Base-by-base conservation (phyloP, 805 yeast species). In the Candida multigemmis region DNA sequence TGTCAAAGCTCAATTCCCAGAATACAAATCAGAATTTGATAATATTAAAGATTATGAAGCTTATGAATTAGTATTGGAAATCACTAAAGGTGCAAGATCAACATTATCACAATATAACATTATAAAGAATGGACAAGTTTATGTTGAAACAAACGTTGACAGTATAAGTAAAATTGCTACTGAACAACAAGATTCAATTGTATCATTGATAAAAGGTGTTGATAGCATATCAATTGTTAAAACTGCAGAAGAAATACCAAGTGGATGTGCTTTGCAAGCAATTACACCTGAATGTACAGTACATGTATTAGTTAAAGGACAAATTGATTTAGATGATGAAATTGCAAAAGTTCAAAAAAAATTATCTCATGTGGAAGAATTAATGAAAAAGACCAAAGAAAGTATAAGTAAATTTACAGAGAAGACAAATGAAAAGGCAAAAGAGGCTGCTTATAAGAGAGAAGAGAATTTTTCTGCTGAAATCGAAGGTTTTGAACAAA, bases 251-350 rank as follows among this genome's bases (percentile, higher is more conserved):
- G 70, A 73, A 14, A 72, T 86, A 35, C 96, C 96, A 41, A 73
- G 75, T 34, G 98, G 98, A 24, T 83, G 94, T 55, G 96, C 89
- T 22, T 70, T 86, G 39, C 77, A 75, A 41, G 72, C 93, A 31
- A 84, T 89, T 32, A 72, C 74, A 33, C 79, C 94, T 25, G 80
- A 73, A 30, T 76, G 84, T 51, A 78, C 75, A 34, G 97, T 87
- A 12, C 95, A 85, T 46, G 73, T 89, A 16, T 68, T 91, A 51
- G 96, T 89, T 32, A 87, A 85, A 68, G 98, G 97, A 29, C 87
- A 81, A 50, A 77, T 91, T 41, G 96, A 89, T 54, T 71, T 87
- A 41, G 96, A 86, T 45, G 80, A 80, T 30, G 97, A 91, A 62
- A 82, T 91, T 44, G 49, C 65, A 41, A 91, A 89, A 69, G 91